phyloP scores from a whole-genome alignment of 176 grass and related monocot genomes.

The Oryza glaberrima region DNA sequence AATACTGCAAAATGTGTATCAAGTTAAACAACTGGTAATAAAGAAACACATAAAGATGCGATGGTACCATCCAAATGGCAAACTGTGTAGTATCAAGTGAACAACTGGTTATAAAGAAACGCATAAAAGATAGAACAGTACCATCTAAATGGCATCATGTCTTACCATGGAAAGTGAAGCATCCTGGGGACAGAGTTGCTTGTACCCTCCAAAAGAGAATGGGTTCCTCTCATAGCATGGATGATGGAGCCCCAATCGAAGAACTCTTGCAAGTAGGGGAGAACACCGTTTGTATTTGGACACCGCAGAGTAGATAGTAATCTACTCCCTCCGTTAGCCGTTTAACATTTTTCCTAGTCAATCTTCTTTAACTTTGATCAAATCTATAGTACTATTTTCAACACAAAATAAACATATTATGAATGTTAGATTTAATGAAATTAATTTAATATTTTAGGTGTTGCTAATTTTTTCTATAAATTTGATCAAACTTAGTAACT shows the following conservation, averaged over 20 bases:
- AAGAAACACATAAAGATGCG: neutral
- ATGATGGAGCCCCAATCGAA: neutral
- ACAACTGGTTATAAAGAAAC: neutral
- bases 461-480: too few relatives aligned
- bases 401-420: too few relatives aligned
- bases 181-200: neutral
- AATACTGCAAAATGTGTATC: neutral
- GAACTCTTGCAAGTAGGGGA: neutral
- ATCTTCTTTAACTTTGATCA: too few relatives aligned
- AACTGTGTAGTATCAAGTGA: neutral
- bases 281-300: neutral
- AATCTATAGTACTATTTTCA: too few relatives aligned
- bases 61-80: neutral
- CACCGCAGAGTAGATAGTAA: neutral
- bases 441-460: too few relatives aligned
- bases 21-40: neutral
- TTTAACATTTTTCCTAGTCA: too few relatives aligned
- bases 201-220: conserved; percentile 30
- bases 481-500: too few relatives aligned
- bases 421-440: too few relatives aligned
- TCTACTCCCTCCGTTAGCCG: too few relatives aligned
- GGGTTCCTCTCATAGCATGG: conserved; percentile 1
- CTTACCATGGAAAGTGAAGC: neutral
- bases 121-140: neutral
- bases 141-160: neutral